These are phyloP conservation scores for Suhomyces yuchorum DNA, from an alignment of 1,139 yeast genomes.

Conservation along the genomic window DNA sequence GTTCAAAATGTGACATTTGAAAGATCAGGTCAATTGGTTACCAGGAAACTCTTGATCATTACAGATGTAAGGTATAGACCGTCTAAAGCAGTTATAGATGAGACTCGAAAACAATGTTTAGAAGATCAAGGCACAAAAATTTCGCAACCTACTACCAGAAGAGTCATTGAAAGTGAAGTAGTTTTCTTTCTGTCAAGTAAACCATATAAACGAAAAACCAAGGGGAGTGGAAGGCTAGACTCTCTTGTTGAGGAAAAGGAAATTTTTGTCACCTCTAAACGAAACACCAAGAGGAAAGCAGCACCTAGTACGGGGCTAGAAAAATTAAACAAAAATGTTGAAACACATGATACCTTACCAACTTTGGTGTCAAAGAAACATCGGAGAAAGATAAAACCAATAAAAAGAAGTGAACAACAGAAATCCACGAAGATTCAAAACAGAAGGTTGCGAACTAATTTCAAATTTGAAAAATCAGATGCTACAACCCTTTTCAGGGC, in stretches of 20 bases:
- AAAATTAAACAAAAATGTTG: conserved; percentile 16
- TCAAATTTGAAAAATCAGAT: conserved; percentile 45
- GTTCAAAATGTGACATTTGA: conserved; percentile 29
- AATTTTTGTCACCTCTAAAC: neutral
- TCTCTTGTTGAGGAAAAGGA: conserved; percentile 17
- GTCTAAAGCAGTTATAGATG: conserved; percentile 29
- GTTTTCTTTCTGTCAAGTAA: conserved; percentile 23
- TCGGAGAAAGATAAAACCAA: conserved; percentile 19
- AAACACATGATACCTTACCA: conserved; percentile 17
- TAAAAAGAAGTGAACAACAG: conserved; percentile 11
- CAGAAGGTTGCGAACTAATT: conserved; percentile 25
- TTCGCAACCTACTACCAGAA: conserved; percentile 21
- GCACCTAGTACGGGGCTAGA: neutral
- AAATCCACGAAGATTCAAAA: conserved; percentile 15
- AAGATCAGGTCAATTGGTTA: conserved; percentile 33
- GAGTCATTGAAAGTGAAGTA: conserved; percentile 37
- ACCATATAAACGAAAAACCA: conserved; percentile 11
- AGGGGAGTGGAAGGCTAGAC: conserved; percentile 25
- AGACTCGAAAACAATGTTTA: conserved; percentile 28
- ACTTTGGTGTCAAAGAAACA: conserved; percentile 27
- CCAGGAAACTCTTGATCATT: conserved; percentile 38
- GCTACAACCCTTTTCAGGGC: conserved; percentile 54
- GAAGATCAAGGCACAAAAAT: conserved; percentile 28
- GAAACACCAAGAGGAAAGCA: conserved; percentile 2
- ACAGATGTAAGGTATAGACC: conserved; percentile 33